These are phyloP conservation scores for Buxus sempervirens DNA, from an alignment of 164 flowering plant species.

Conservation along the genomic window DNA sequence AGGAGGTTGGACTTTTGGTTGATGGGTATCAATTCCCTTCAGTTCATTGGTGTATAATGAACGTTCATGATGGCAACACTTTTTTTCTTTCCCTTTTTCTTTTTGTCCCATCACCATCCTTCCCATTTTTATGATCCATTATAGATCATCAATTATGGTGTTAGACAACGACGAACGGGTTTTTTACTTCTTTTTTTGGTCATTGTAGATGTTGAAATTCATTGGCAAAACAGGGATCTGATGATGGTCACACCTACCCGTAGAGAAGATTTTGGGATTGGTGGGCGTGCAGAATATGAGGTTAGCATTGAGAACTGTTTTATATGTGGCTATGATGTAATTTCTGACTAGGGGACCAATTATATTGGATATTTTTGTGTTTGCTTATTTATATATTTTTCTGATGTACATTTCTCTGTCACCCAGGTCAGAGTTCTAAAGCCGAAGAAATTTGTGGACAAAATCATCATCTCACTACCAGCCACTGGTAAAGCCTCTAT, in stretches of 20 bases:
- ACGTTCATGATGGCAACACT: background rate
- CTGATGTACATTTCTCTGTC: slow-evolving; percentile 1
- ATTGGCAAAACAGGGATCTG: slow-evolving; percentile 48
- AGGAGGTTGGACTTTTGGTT: background rate
- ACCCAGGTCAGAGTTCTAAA: slow-evolving; percentile 49
- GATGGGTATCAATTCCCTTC: background rate
- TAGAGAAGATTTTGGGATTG: slow-evolving; percentile 48
- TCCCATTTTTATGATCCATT: background rate
- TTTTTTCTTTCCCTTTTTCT: too few species aligned
- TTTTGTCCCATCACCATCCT: too few species aligned
- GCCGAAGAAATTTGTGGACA: slow-evolving; percentile 48
- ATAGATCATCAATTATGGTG: background rate
- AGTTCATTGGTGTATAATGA: background rate
- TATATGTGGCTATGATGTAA: background rate
- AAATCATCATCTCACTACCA: slow-evolving; percentile 58
- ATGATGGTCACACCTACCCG: slow-evolving; percentile 35
- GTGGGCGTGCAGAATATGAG: slow-evolving; percentile 63
- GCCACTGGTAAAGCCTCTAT: slow-evolving; percentile 49
- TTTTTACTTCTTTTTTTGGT: slow-evolving; percentile 12
- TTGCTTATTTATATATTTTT: too few species aligned
- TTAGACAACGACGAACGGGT: background rate
- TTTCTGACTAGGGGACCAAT: background rate
- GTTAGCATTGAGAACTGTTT: slow-evolving; percentile 24
- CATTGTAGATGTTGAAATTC: slow-evolving; percentile 55
- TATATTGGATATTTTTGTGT: background rate